These are phyloP conservation scores for Colletotrichum viniferum DNA, from an alignment of 2,329 filamentous ascomycete species.

Conservation along the genomic window DNA sequence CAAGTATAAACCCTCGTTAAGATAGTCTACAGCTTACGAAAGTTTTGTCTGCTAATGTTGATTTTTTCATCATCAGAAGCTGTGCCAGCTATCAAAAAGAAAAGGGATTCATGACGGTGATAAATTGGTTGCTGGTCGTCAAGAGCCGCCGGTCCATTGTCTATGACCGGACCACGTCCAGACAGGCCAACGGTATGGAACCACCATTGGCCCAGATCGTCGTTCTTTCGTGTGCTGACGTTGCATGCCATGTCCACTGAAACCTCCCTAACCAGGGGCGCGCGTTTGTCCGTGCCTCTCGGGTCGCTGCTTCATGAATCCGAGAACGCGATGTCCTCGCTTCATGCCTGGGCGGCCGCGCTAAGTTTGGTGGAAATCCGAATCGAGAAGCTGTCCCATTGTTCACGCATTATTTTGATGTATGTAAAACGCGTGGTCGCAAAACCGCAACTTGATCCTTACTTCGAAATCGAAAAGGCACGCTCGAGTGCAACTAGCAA, in stretches of 20 bases:
- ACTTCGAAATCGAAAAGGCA: background rate
- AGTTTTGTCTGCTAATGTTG: too few species aligned
- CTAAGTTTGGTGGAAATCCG: rapidly evolving
- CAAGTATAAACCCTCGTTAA: too few species aligned
- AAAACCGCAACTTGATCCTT: background rate
- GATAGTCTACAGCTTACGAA: too few species aligned
- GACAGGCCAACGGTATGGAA: background rate
- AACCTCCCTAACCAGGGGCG: background rate
- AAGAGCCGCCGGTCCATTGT: too few species aligned
- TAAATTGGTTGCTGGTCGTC: too few species aligned
- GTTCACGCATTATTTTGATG: background rate
- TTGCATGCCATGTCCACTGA: background rate
- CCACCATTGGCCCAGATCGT: background rate
- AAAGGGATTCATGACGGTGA: too few species aligned
- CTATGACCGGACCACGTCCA: too few species aligned
- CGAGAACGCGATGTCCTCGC: background rate
- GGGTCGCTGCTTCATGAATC: background rate
- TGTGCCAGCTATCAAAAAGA: too few species aligned
- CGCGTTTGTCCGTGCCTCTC: background rate
- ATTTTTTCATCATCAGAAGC: too few species aligned
- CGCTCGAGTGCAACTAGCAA: background rate
- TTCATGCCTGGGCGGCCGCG: background rate
- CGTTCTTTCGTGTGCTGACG: background rate
- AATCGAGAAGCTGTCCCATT: background rate
- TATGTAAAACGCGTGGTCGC: background rate